Base-by-base conservation (phyloP, 2,329 filamentous ascomycete species). In the Didymella sp. region DNA sequence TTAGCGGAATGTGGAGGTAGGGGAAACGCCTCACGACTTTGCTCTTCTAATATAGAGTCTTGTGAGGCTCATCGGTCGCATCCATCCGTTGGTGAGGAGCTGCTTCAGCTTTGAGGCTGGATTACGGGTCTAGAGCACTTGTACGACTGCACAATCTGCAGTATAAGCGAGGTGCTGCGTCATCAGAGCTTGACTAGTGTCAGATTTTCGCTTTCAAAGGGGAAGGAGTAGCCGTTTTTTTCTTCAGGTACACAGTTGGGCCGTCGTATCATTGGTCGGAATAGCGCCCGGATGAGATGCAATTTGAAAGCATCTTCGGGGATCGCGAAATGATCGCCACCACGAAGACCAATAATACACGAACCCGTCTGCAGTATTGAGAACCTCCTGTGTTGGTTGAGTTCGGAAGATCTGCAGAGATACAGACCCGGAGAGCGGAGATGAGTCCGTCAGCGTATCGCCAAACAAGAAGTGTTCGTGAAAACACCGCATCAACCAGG, bases 1-100 rank as follows among this genome's bases (percentile, higher is more conserved):
- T 73, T 6, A 66, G 61, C 57, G 69, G 67, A 19, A 58, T 71
- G 4, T 73, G 69, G 69, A 57, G 60, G 21, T 47, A 37, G 44
- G 4, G 19, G 31, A 31, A 22, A 31, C 15, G 31, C 13, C 15
- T 28, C 22, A 50, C 15, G 33, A 21, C 9, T 38, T 17, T 42
- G 19, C 19, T 33, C 35, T 8, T 19, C 9, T 9, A 6, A 33
- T 3, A 37, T 19, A 19, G 21, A 25, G 2, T 25, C 22, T 12
- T 25, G 38, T 41, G 22, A 41, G 38, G 38, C 22, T 41, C 22
- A 25, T 24, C 38, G 22, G 38, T 25, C 38, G 22, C 11, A 13
- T 25, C n/a, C 38, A 41, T 25, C 21, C 22, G 7, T 15, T 12
- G 37, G 12, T 15, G 13, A 17, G 15, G 19, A 25, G 19, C 5